Conservation (phyloP, 331 rosid species). For the Malus hybrid region DNA sequence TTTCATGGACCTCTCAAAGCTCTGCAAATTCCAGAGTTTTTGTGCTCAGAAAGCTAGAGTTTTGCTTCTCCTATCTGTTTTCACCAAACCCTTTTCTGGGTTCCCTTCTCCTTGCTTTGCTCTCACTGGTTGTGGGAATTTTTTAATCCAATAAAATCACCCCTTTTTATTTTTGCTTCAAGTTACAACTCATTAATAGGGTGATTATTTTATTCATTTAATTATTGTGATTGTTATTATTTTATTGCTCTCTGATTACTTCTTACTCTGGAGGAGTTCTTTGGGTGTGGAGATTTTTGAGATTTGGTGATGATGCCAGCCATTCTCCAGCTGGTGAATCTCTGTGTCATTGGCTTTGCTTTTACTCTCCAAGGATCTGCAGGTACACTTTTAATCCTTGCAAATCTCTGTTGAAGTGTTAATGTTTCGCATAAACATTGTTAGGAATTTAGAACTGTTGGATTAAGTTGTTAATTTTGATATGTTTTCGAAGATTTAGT, state of each 20-base stretch:
- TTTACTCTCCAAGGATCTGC: constrained; percentile 41
- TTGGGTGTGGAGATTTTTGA: constrained; percentile 15
- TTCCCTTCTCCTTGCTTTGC: constrained; percentile 40
- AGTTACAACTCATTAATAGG: constrained; percentile 26
- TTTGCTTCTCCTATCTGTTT: constrained; percentile 32
- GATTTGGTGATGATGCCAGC: constrained; percentile 32
- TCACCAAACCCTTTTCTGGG: constrained; percentile 51
- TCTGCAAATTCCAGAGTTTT: constrained; percentile 32
- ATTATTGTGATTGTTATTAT: not conserved
- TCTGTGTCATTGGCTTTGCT: constrained; percentile 30
- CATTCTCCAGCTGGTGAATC: constrained; percentile 46
- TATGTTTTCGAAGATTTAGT: not conserved
- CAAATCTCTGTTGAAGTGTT: not conserved
- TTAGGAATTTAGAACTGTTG: not conserved
- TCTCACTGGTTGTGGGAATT: constrained; percentile 48
- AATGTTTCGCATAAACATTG: not conserved
- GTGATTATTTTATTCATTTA: constrained; percentile 25
- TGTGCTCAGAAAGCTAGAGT: constrained; percentile 27
- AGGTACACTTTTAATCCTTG: constrained; percentile 37
- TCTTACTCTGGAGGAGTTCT: constrained; percentile 23
- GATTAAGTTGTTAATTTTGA: not conserved
- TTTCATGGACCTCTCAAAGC: constrained; percentile 39
- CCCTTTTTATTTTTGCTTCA: constrained; percentile 41
- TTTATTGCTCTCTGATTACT: constrained; percentile 10
- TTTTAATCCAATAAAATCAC: constrained; percentile 20